Evolutionary conservation across 116 monocot genomes (phyloP), one percentile per base, ranked within the genome.

Genomic region (Cymodocea nodosa): DNA sequence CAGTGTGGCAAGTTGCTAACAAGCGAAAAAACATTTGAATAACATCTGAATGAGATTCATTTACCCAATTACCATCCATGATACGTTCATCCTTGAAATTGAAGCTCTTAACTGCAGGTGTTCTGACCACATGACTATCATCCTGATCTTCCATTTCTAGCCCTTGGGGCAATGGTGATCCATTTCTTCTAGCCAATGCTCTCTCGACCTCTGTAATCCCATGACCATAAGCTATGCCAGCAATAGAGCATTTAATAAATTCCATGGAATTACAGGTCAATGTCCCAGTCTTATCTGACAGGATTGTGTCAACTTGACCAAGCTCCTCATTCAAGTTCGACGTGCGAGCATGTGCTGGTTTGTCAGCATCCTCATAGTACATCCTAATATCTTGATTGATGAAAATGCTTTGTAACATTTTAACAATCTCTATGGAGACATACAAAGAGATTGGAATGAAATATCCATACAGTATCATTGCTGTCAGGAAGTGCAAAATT

Each of bases 201-300:
- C 67, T 80, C 75, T 92, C 92, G 39, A 92, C 92, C 68, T 92
- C 87, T 17, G 92, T 92, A 23, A 85, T 59, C 7, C 92, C 92
- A 52, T 67, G 74, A n/a, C 92, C 92, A 64, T 92, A 92, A 66
- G 82, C 68, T 18, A 35, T 78, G 1, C 88, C 92, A 30, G 84
- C 92, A 35, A 92, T 87, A 0, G 85, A 82, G 64, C 92, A 87
- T 44, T 87, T 92, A 23, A 92, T 81, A 72, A 92, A 92, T 74
- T 92, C 92, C 92, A 92, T 92, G 20, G 88, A 87, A 66, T 92
- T 92, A 54, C 85, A 87, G 6, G 92, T 92, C 59, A 92, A 64
- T 9, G 92, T 92, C 37, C 92, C 92, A 6, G 92, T 92, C 68
- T 92, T 92, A 58, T 92, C 92, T 4, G 87, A 87, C 15, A 92